Base-by-base conservation (phyloP, 2,329 filamentous ascomycete species). In the Sphaceloma murrayae region DNA sequence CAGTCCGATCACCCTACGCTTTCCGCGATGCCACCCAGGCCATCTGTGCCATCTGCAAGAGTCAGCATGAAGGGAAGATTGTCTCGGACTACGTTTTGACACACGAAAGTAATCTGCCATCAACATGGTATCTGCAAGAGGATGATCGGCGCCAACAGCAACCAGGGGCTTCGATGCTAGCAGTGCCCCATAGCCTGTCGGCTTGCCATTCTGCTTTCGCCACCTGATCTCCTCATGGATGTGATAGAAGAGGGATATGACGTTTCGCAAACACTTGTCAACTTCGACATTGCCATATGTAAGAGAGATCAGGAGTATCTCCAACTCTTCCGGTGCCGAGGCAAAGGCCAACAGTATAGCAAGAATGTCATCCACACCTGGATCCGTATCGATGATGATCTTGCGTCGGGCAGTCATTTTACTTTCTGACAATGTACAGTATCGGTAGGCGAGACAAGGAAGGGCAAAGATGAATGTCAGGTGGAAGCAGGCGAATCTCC, bases 251-350 rank as follows among this genome's bases (percentile, higher is more conserved):
- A 96, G 70, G 17, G 86, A 83, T 29, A 96, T 80, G 11, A 84
- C 80, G 64, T 98, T 98, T 40, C 82, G 79, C 40, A 95, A 72
- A 56, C 87, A 95, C 62, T 78, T 88, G 50, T 87, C 73, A 11
- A 94, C 77, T 53, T 88, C 79, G 16, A 96, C 85, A 59, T 98
- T 98, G 46, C 91, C 91, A 62, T 91, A 95, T 1, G 88, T 94
- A 48, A 95, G 74, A 1, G 87, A 94, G 46, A 98, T 72, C 62
- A 96, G 74, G 34, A 84, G 64, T 26, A 96, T 70, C 61, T 96
- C 85, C 16, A 96, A 70, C 58, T 96, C 89, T 53, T 94, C 83
- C 0, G 82, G 75, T 17, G 76, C 78, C 24, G 85, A 80, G 43
- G 86, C 82, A 48, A 96, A 75, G 3, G 91, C 88, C 40, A 96